A percentile compares a stretch with the other conserved stretches of the same genome.
These are phyloP conservation scores for Rosa rugosa DNA, from an alignment of 306 rosid genomes.

Conservation along the genomic window DNA sequence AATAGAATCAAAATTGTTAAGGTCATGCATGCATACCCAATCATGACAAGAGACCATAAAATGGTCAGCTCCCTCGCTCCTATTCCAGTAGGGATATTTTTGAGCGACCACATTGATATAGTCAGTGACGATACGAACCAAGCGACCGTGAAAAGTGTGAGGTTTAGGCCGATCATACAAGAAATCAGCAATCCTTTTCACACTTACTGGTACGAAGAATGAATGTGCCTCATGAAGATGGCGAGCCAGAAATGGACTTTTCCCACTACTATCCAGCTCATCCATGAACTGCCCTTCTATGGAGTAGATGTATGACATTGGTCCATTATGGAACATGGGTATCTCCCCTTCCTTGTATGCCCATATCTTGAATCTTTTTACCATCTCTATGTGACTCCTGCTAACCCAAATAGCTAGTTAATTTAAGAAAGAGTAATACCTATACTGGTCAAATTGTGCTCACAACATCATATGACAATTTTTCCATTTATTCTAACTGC, in stretches of 20 bases:
- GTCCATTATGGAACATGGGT: conserved; percentile 61
- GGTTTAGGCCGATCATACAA: conserved; percentile 36
- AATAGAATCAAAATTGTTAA: background rate
- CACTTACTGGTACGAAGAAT: conserved; percentile 54
- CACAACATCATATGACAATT: background rate
- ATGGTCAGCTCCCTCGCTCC: conserved; percentile 67
- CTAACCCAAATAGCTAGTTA: background rate
- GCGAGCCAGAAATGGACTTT: conserved; percentile 33
- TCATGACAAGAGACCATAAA: conserved; percentile 65
- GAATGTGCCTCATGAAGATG: conserved; percentile 55
- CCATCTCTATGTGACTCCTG: conserved; percentile 72
- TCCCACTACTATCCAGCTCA: conserved; percentile 45
- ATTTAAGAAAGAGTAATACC: background rate
- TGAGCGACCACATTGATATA: conserved; percentile 31
- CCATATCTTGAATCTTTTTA: conserved; percentile 62
- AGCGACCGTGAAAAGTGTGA: conserved; percentile 25
- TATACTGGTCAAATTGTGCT: background rate
- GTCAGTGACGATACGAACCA: conserved; percentile 38
- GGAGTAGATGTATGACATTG: conserved; percentile 59
- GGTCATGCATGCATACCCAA: conserved; percentile 40
- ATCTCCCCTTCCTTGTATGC: conserved; percentile 58
- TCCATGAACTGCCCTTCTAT: conserved; percentile 76
- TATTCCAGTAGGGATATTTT: conserved; percentile 53
- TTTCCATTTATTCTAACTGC: too few species aligned
- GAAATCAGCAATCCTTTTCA: conserved; percentile 41